A percentile compares a stretch with the other conserved stretches of the same genome.
Evolutionary conservation across 768 basidiomycete species (phyloP).

Genomic region (Auricularia sp.): DNA sequence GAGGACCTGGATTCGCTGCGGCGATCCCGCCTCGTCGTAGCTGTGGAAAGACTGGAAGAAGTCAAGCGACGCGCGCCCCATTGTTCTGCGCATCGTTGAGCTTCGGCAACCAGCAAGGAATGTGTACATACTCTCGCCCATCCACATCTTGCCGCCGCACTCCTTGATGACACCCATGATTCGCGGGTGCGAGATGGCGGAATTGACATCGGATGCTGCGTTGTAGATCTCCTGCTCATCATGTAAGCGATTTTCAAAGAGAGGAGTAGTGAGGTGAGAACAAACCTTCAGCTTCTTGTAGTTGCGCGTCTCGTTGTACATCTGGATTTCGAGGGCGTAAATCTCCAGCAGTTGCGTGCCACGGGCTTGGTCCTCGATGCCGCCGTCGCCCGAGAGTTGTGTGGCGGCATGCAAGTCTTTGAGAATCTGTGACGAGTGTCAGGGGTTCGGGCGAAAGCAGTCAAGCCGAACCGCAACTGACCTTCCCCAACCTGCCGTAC

Average conservation of each 20-base stretch:
- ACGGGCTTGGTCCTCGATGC: slow-evolving; percentile 75
- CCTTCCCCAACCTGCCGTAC: slow-evolving; percentile 73
- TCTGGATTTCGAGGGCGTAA: slow-evolving; percentile 97
- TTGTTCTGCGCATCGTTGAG: slow-evolving; percentile 45
- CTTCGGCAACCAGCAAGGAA: background rate
- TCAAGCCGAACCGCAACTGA: slow-evolving; percentile 21
- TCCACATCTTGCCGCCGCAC: slow-evolving; percentile 99
- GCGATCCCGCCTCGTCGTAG: slow-evolving; percentile 95
- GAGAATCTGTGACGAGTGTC: slow-evolving; percentile 43
- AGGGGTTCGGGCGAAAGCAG: background rate
- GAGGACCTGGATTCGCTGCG: slow-evolving; percentile 92
- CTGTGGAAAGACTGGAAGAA: slow-evolving; percentile 99
- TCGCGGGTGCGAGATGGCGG: slow-evolving; percentile 94
- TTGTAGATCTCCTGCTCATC: slow-evolving; percentile 77
- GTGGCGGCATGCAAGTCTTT: slow-evolving; percentile 66
- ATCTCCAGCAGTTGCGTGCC: slow-evolving; percentile 94
- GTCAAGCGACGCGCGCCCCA: slow-evolving; percentile 97
- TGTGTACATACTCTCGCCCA: slow-evolving; percentile 78
- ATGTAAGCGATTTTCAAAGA: slow-evolving; percentile 18
- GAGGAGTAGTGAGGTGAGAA: too few relatives aligned
- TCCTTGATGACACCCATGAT: slow-evolving; percentile 99
- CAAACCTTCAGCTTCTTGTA: slow-evolving; percentile 79
- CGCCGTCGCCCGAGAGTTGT: slow-evolving; percentile 48
- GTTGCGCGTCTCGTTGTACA: slow-evolving; percentile 96
- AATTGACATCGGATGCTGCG: slow-evolving; percentile 82